These are phyloP conservation scores for Posidonia oceanica DNA, from an alignment of 116 monocot genomes.

Conservation along the genomic window DNA sequence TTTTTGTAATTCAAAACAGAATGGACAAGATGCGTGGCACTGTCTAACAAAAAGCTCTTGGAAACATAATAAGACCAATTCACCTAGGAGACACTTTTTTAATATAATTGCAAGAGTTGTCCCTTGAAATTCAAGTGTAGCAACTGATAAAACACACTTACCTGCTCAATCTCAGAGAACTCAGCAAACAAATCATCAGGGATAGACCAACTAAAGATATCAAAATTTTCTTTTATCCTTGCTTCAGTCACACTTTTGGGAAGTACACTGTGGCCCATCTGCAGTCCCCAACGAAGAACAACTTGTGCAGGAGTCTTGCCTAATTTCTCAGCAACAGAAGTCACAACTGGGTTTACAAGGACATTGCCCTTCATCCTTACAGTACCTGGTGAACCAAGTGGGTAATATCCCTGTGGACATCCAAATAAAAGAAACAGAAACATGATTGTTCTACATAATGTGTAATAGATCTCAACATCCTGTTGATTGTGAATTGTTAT, in stretches of 20 bases:
- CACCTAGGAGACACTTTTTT: no score
- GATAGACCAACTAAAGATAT: conserved; percentile 68
- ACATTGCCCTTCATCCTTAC: conserved; percentile 30
- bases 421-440: neutral
- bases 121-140: neutral
- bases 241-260: conserved; percentile 62
- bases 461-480: no score
- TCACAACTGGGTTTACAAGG: conserved; percentile 34
- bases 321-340: conserved; percentile 43
- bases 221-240: conserved; percentile 61
- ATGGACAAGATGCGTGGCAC: no score
- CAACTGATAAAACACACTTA: conserved; percentile 8
- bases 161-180: conserved; percentile 73
- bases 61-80: no score
- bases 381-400: conserved; percentile 72
- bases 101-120: no score
- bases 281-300: conserved; percentile 73
- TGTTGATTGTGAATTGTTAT: neutral
- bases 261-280: conserved; percentile 66
- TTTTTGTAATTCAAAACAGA: no score
- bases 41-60: no score
- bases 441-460: neutral
- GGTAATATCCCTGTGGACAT: conserved; percentile 57
- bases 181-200: conserved; percentile 53
- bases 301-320: conserved; percentile 79